A percentile compares a stretch with the other conserved stretches of the same genome.
Conservation (phyloP, 768 basidiomycete genomes). For the Cantharellus anzutake region DNA sequence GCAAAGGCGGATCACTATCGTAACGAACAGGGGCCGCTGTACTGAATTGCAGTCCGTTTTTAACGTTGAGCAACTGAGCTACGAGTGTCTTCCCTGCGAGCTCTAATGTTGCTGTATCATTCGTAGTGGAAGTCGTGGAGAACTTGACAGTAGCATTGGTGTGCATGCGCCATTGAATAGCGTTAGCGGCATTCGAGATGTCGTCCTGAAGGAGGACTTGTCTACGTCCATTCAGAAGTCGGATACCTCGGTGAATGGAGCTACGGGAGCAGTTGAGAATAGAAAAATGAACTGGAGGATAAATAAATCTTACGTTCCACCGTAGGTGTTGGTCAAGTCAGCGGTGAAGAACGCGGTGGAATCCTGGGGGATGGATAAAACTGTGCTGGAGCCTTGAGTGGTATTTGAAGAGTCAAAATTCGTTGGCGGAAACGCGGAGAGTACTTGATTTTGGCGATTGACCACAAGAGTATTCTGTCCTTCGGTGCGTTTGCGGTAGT, state of each 20-base stretch:
- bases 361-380: slow-evolving; percentile 34
- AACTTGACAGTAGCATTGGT: slow-evolving; percentile 72
- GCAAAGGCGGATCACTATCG: slow-evolving; percentile 40
- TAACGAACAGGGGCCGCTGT: slow-evolving; percentile 36
- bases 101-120: slow-evolving; percentile 37
- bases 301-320: slow-evolving; percentile 15
- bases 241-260: slow-evolving; percentile 68
- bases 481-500: slow-evolving; percentile 93
- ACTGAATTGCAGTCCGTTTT: slow-evolving; percentile 43
- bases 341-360: slow-evolving; percentile 73
- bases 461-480: slow-evolving; percentile 91
- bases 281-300: background rate
- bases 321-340: slow-evolving; percentile 62
- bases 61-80: slow-evolving; percentile 48
- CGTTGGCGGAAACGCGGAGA: slow-evolving; percentile 37
- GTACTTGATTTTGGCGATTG: slow-evolving; percentile 59
- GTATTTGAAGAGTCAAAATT: slow-evolving; percentile 34
- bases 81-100: slow-evolving; percentile 50
- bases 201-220: slow-evolving; percentile 94
- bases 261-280: slow-evolving; percentile 22
- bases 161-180: slow-evolving; percentile 82
- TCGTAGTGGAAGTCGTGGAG: slow-evolving; percentile 27
- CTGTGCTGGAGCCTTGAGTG: slow-evolving; percentile 70
- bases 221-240: slow-evolving; percentile 58
- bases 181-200: slow-evolving; percentile 31